Evolutionary conservation across 2,329 filamentous ascomycete species (phyloP).

Genomic region (Aureobasidium musti): DNA sequence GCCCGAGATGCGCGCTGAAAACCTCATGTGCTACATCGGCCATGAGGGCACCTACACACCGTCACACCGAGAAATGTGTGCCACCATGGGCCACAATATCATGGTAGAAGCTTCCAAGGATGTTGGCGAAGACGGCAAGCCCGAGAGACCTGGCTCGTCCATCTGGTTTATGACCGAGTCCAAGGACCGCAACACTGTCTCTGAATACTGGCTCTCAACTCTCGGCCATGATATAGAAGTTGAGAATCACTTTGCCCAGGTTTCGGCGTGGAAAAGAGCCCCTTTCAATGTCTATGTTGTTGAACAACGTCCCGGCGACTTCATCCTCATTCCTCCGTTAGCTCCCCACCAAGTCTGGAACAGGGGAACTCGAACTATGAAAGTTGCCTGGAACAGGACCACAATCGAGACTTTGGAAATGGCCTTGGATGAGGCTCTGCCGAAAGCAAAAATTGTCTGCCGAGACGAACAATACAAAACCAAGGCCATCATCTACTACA

Average conservation of each 20-base stretch:
- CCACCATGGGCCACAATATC: slow-evolving; percentile 91
- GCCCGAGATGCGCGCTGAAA: slow-evolving; percentile 84
- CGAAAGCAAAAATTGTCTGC: slow-evolving; percentile 86
- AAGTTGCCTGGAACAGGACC: slow-evolving; percentile 96
- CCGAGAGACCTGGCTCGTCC: slow-evolving; percentile 76
- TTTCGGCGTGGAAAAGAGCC: slow-evolving; percentile 93
- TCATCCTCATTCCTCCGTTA: slow-evolving; percentile 88
- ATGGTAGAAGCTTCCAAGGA: slow-evolving; percentile 86
- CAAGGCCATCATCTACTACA: slow-evolving; percentile 91
- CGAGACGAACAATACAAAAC: slow-evolving; percentile 99
- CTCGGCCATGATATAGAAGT: slow-evolving; percentile 96
- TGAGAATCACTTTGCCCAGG: slow-evolving; percentile 93
- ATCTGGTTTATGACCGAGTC: slow-evolving; percentile 99
- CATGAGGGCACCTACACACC: slow-evolving; percentile 98
- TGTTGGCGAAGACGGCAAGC: slow-evolving; percentile 67
- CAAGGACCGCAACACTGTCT: slow-evolving; percentile 84
- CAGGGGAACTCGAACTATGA: slow-evolving; percentile 90
- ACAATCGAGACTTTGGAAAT: slow-evolving; percentile 88
- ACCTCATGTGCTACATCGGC: slow-evolving; percentile 97
- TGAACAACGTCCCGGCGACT: slow-evolving; percentile 86
- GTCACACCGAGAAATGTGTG: slow-evolving; percentile 96
- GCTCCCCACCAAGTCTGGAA: slow-evolving; percentile 99
- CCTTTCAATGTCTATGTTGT: slow-evolving; percentile 92
- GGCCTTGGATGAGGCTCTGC: slow-evolving; percentile 82
- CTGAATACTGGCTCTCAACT: slow-evolving; percentile 90